These are phyloP conservation scores for Amanita muscaria DNA, from an alignment of 768 basidiomycete genomes.

Conservation along the genomic window DNA sequence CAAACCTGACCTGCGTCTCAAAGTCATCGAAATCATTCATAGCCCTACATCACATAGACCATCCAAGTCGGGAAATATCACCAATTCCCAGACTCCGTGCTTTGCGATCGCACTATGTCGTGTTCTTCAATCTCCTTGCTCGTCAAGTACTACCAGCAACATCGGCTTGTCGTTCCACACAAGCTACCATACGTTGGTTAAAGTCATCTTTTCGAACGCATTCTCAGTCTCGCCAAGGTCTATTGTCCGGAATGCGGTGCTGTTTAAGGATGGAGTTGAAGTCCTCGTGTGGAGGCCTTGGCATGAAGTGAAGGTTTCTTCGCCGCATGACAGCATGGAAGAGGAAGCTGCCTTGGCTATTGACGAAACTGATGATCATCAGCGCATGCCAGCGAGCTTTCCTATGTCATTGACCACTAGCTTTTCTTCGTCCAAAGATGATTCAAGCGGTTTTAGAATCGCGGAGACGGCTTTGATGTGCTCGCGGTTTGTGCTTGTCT, in stretches of 20 bases:
- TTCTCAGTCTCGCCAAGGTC: not conserved
- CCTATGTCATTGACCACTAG: slow-evolving; percentile 4
- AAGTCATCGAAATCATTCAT: slow-evolving; percentile 1
- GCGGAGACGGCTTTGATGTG: too few species aligned
- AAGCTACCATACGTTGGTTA: not conserved
- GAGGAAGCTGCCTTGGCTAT: not conserved
- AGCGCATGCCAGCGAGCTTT: slow-evolving; percentile 3
- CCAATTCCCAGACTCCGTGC: not conserved
- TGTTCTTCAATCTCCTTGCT: not conserved
- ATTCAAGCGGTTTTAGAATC: too few species aligned
- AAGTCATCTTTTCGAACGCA: slow-evolving; percentile 1
- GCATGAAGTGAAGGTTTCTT: slow-evolving; percentile 3
- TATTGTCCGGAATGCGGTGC: not conserved
- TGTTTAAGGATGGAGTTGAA: not conserved
- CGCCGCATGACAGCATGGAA: not conserved
- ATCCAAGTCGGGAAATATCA: not conserved
- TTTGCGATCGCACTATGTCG: slow-evolving; percentile 7
- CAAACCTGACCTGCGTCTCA: slow-evolving; percentile 3
- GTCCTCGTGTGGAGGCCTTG: slow-evolving; percentile 3
- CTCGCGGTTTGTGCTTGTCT: too few species aligned
- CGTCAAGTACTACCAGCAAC: not conserved
- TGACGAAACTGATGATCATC: not conserved
- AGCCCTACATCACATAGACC: too few species aligned
- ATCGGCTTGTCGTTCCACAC: not conserved
- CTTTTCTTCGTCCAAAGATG: too few species aligned